phyloP scores from a whole-genome alignment of 345 rosid genomes.

The Salix purpurea region DNA sequence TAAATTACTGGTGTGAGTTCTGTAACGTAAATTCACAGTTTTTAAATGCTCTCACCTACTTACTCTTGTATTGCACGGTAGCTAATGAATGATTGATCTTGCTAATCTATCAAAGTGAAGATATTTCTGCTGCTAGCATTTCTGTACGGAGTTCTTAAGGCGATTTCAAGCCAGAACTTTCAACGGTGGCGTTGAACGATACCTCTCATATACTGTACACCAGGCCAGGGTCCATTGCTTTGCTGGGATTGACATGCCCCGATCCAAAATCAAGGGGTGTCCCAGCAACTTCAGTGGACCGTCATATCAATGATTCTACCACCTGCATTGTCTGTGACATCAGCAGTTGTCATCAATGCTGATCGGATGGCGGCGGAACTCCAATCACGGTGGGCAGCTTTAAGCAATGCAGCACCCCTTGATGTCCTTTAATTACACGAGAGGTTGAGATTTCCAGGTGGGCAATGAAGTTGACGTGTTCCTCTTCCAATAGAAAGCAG shows the following conservation, averaged over 20 bases:
- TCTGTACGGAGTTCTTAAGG: background rate
- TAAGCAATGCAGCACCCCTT: conserved; percentile 26
- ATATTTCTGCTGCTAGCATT: background rate
- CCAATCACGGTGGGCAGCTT: conserved; percentile 36
- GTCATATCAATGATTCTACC: conserved; percentile 33
- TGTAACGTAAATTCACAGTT: background rate
- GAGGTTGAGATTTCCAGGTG: no score
- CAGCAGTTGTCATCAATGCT: conserved; percentile 47
- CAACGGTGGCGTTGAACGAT: background rate
- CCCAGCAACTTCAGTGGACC: conserved; percentile 22
- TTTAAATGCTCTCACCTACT: background rate
- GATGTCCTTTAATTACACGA: no score
- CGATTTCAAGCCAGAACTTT: background rate
- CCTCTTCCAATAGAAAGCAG: background rate
- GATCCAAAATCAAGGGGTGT: conserved; percentile 51
- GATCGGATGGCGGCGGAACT: conserved; percentile 43
- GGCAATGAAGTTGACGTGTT: background rate
- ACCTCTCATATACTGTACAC: conserved; percentile 18
- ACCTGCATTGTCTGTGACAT: conserved; percentile 16
- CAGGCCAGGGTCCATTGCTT: conserved; percentile 44
- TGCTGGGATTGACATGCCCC: conserved; percentile 41
- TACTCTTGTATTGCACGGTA: background rate
- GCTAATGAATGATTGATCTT: background rate
- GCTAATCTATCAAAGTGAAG: background rate
- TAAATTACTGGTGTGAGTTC: background rate